phyloP scores from a whole-genome alignment of 2,329 filamentous ascomycete genomes.

The Diaporthe citriasiana region DNA sequence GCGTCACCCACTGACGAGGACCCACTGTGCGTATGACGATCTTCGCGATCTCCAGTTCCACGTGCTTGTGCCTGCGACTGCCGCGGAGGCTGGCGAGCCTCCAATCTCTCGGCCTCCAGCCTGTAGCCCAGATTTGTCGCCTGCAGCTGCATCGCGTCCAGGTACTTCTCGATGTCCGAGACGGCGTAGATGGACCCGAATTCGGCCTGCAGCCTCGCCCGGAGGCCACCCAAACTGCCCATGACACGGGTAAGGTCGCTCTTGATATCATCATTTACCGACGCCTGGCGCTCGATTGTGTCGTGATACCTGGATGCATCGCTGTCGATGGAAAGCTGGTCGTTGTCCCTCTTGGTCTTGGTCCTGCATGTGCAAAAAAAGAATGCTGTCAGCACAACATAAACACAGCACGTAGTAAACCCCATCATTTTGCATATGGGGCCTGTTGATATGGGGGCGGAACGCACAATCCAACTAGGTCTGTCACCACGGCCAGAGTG shows the following conservation, averaged over 20 bases:
- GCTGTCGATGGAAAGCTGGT: slow-evolving; percentile 34
- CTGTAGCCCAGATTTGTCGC: slow-evolving; percentile 44
- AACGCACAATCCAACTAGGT: slow-evolving; percentile 57
- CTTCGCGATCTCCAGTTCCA: slow-evolving; percentile 31
- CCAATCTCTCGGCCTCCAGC: slow-evolving; percentile 33
- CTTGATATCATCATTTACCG: slow-evolving; percentile 42
- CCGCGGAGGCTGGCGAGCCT: slow-evolving; percentile 40
- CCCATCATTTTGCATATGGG: too few relatives aligned
- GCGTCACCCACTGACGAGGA: slow-evolving; percentile 53
- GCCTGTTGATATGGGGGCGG: neutral
- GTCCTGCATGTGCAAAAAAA: slow-evolving; percentile 1
- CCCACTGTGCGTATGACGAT: slow-evolving; percentile 29
- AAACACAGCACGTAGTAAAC: neutral
- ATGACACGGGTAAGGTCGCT: slow-evolving; percentile 52
- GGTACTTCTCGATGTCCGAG: slow-evolving; percentile 76
- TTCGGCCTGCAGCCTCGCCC: slow-evolving; percentile 51
- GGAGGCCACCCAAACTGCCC: slow-evolving; percentile 53
- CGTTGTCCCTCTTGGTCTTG: slow-evolving; percentile 44
- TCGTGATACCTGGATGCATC: slow-evolving; percentile 36
- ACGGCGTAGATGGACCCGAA: slow-evolving; percentile 78
- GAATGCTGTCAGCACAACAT: slow-evolving; percentile 19
- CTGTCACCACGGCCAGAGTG: slow-evolving; percentile 56
- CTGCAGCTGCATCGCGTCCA: slow-evolving; percentile 79
- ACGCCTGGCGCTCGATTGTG: neutral
- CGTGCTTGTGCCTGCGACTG: slow-evolving; percentile 9